Evolutionary conservation across 2,329 filamentous ascomycete species (phyloP).

Genomic region (Ascochyta koolunga): DNA sequence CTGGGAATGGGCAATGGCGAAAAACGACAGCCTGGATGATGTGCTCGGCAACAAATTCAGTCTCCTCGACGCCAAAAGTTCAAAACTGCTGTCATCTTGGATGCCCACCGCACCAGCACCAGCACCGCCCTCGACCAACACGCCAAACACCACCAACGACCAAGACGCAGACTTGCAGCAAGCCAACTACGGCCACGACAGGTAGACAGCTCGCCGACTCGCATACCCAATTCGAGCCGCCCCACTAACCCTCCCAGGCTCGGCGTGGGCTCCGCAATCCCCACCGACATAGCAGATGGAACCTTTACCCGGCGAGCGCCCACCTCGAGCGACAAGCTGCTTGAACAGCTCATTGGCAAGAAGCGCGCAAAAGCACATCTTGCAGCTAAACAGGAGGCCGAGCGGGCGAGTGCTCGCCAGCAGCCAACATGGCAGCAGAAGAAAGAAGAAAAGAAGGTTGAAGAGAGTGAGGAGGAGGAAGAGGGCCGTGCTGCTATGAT

Average conservation of each 20-base stretch:
- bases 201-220: conserved; percentile 45
- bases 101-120: conserved; percentile 54
- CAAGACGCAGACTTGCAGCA: conserved; percentile 61
- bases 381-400: conserved; percentile 31
- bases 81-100: conserved; percentile 62
- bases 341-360: conserved; percentile 52
- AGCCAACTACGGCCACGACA: conserved; percentile 60
- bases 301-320: conserved; percentile 44
- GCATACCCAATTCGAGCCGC: too few species aligned
- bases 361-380: conserved; percentile 47
- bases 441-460: conserved; percentile 22
- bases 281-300: conserved; percentile 46
- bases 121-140: conserved; percentile 44
- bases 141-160: conserved; percentile 52
- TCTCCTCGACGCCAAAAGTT: conserved; percentile 60
- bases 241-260: conserved; percentile 33
- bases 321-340: conserved; percentile 51
- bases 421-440: conserved; percentile 25
- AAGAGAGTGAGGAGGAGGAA: conserved; percentile 49
- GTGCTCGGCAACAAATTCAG: conserved; percentile 62
- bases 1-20: conserved; percentile 35
- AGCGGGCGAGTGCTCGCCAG: conserved; percentile 28
- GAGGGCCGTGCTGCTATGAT: conserved; percentile 38
- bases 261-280: conserved; percentile 47
- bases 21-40: conserved; percentile 54